Conservation (phyloP, 1,284 basidiomycete species). For the Ustilago crameri region DNA sequence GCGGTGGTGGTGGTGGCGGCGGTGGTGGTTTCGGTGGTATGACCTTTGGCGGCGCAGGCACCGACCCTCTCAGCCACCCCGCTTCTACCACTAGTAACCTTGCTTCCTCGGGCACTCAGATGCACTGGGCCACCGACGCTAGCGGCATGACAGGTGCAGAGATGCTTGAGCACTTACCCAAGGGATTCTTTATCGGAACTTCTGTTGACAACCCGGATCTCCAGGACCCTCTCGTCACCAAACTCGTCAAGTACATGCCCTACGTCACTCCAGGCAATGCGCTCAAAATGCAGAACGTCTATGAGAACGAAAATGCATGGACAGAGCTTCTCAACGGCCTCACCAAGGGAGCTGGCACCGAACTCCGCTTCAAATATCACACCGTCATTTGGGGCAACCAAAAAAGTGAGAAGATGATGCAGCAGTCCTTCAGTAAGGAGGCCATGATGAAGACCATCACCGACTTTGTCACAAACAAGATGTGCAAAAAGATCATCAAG, state of each 20-base stretch:
- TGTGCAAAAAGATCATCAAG: constrained; percentile 49
- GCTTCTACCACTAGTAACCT: background rate
- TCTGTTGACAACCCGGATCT: constrained; percentile 36
- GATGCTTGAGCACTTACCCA: constrained; percentile 17
- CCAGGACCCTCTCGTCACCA: constrained; percentile 19
- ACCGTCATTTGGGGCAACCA: constrained; percentile 44
- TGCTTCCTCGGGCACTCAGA: constrained; percentile 23
- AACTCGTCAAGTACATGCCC: constrained; percentile 26
- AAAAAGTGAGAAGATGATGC: constrained; percentile 33
- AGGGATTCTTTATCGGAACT: constrained; percentile 37
- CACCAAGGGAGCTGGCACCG: constrained; percentile 13
- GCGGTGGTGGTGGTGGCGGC: background rate
- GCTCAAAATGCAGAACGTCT: constrained; percentile 38
- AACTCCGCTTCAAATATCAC: constrained; percentile 37
- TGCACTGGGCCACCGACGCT: constrained; percentile 38
- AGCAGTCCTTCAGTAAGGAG: constrained; percentile 36
- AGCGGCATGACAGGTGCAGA: constrained; percentile 38
- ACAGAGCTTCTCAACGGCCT: constrained; percentile 24
- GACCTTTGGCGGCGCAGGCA: constrained; percentile 15
- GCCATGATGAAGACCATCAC: constrained; percentile 49
- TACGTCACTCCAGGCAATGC: constrained; percentile 30
- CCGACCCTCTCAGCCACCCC: constrained; percentile 28
- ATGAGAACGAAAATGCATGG: constrained; percentile 36
- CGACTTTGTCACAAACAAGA: constrained; percentile 39
- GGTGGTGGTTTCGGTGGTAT: background rate